These are phyloP conservation scores for Tricholoma sp. DNA, from an alignment of 768 basidiomycete species.

Conservation along the genomic window DNA sequence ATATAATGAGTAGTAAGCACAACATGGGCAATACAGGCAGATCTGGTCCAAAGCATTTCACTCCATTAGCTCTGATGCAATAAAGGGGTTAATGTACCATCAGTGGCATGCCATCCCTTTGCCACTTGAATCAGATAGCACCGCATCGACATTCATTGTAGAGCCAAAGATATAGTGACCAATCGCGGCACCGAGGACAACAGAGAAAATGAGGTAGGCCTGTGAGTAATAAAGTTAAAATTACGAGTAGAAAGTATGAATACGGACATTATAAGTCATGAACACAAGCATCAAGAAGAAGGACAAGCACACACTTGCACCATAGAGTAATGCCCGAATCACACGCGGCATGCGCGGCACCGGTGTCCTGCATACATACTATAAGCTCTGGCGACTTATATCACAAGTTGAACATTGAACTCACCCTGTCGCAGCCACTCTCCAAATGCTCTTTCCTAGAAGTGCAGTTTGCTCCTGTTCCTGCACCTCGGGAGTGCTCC, in stretches of 20 bases:
- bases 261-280: conserved; percentile 92
- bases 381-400: neutral
- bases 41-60: neutral
- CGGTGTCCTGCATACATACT: conserved; percentile 32
- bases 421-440: conserved; percentile 37
- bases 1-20: neutral
- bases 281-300: conserved; percentile 94
- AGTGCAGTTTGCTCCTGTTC: conserved; percentile 49
- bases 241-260: neutral
- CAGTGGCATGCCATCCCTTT: conserved; percentile 83
- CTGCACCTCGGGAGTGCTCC: conserved; percentile 14
- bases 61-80: neutral
- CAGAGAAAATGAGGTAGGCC: conserved; percentile 84
- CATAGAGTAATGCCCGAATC: conserved; percentile 68
- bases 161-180: conserved; percentile 78
- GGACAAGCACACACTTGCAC: conserved; percentile 68
- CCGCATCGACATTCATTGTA: conserved; percentile 56
- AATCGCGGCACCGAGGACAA: conserved; percentile 74
- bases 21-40: too few species aligned
- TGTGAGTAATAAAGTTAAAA: conserved; percentile 21
- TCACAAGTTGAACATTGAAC: conserved; percentile 11
- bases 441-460: conserved; percentile 38
- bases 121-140: conserved; percentile 40
- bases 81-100: conserved; percentile 5
- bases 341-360: conserved; percentile 47